Conservation (phyloP, 305 asterid species). For the Ilex paraguariensis region DNA sequence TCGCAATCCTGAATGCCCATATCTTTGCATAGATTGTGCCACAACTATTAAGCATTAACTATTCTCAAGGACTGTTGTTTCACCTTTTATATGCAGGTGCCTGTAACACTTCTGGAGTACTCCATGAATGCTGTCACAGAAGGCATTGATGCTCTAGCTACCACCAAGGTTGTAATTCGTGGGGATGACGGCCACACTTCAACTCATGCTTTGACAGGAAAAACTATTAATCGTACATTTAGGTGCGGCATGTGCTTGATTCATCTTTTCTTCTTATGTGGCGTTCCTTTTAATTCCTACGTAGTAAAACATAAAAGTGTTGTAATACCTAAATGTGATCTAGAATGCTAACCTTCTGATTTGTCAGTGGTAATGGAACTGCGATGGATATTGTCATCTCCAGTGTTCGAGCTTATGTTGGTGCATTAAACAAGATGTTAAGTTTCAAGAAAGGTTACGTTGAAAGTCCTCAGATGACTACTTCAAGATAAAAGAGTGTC, state of each 20-base stretch:
- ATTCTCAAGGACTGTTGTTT: not conserved
- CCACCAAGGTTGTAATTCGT: conserved; percentile 76
- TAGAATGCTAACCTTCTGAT: conserved; percentile 1
- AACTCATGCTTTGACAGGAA: conserved; percentile 67
- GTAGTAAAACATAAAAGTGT: too few relatives aligned
- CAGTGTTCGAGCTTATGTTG: conserved; percentile 81
- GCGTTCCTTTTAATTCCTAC: not conserved
- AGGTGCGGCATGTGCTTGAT: conserved; percentile 16
- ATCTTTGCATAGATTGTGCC: not conserved
- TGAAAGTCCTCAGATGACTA: not conserved
- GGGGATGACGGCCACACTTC: conserved; percentile 45
- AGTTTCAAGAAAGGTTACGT: conserved; percentile 32
- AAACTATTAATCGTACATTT: conserved; percentile 25
- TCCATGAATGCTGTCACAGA: conserved; percentile 76
- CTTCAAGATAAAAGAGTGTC: too few relatives aligned
- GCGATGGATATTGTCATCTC: conserved; percentile 90
- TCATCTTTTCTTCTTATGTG: not conserved
- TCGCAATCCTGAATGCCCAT: too few relatives aligned
- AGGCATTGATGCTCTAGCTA: conserved; percentile 94
- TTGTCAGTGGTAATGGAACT: conserved; percentile 83
- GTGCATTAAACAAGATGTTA: conserved; percentile 85
- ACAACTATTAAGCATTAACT: too few relatives aligned
- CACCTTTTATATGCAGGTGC: conserved; percentile 41
- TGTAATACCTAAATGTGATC: not conserved
- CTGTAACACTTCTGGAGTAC: conserved; percentile 75